These are phyloP conservation scores for Hydnum rufescens DNA, from an alignment of 768 basidiomycete species.

Conservation along the genomic window DNA sequence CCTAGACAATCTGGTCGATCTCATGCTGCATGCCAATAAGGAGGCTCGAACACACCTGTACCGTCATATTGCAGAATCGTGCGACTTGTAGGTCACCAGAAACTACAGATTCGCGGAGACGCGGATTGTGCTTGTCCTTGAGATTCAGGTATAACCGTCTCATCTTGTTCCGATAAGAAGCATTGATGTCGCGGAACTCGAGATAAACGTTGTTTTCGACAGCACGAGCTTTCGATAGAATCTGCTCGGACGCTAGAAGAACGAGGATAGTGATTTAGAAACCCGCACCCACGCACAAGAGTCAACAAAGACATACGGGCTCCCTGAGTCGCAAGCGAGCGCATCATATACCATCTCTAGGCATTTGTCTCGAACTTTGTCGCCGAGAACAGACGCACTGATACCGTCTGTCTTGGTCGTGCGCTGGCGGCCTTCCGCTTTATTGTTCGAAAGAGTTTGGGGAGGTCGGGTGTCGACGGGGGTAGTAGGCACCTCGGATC, in stretches of 20 bases:
- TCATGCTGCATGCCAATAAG: background rate
- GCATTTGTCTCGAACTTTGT: conserved; percentile 71
- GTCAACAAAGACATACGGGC: conserved; percentile 49
- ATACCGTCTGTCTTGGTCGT: conserved; percentile 55
- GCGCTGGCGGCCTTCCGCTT: conserved; percentile 19
- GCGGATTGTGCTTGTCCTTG: conserved; percentile 88
- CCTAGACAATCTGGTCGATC: conserved; percentile 41
- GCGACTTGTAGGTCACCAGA: conserved; percentile 55
- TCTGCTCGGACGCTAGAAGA: conserved; percentile 42
- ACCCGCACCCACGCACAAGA: conserved; percentile 2
- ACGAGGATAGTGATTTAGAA: background rate
- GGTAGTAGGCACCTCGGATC: conserved; percentile 1
- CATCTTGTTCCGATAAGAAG: conserved; percentile 55
- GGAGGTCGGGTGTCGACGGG: conserved; percentile 15
- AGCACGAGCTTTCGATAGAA: conserved; percentile 41
- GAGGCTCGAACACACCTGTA: conserved; percentile 32
- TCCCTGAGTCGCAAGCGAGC: conserved; percentile 61
- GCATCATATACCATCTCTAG: conserved; percentile 83
- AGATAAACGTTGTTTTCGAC: conserved; percentile 49
- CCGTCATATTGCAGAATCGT: conserved; percentile 61
- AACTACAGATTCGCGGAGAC: conserved; percentile 65
- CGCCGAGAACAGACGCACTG: conserved; percentile 33
- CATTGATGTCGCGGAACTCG: conserved; percentile 25
- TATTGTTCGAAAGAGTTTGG: background rate
- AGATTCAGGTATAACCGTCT: conserved; percentile 81